Evolutionary conservation across 2,329 filamentous ascomycete genomes (phyloP), one percentile per base, ranked within the genome.

Genomic region (Sclerotinia glacialis): DNA sequence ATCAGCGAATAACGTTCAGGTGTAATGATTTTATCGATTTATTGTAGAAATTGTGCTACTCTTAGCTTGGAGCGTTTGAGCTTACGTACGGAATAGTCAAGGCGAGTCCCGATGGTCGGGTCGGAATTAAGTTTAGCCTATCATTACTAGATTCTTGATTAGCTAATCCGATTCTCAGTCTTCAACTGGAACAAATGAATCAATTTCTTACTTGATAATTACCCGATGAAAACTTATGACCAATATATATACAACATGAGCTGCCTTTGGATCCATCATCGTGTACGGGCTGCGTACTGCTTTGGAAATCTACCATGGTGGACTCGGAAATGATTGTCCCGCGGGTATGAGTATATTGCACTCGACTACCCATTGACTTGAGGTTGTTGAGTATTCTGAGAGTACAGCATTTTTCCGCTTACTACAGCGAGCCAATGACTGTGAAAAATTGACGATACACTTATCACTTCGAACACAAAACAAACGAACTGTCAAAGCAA

Each of bases 121-220:
- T 59, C 56, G 42, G 56, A 34, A n/a, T 59, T 47, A 59, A 47
- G 42, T 59, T 59, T 59, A 47, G 42, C 56, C 56, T 59, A 59
- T 59, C 56, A n/a, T 8, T 6, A 37, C 34, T 28, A 53, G 28
- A 18, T 14, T 14, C 37, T 40, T 0, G 18, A 12, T 59, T 59
- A 59, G 42, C 56, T 31, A 18, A 47, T 31, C 34, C 34, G n/a
- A 21, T 6, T n/a, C 16, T 21, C 49, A 1, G 28, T 7, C 18
- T 3, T 0, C n/a, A n/a, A n/a, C n/a, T n/a, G 37, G 31, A 18
- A 34, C 52, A 54, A 54, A 34, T 21, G 11, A 34, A 34, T 31
- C 28, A n/a, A 46, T 31, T 31, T 46, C 40, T 46, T 46, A 59
- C 55, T 59, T 40, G 16, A 58, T 58, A 2, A 58, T 58, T 58